phyloP scores from a whole-genome alignment of 176 grass and related monocot genomes.

The Carex littledalei region DNA sequence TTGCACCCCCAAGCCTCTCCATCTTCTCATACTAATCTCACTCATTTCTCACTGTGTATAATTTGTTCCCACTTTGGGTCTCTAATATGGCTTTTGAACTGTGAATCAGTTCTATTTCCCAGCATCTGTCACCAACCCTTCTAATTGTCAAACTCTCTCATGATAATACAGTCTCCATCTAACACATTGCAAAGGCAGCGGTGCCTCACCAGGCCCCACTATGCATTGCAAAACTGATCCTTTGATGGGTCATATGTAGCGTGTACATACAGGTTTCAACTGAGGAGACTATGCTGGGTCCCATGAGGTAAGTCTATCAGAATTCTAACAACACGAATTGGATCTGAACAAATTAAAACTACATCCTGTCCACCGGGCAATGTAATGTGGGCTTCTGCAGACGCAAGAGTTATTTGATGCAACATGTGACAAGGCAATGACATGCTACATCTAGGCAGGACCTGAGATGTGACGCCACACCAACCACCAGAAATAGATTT shows the following conservation, averaged over 20 bases:
- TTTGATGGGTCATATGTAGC: not conserved
- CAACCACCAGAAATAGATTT: not conserved
- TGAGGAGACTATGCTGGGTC: not conserved
- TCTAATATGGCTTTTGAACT: not conserved
- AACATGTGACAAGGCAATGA: not conserved
- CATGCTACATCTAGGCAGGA: not conserved
- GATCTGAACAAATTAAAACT: not conserved
- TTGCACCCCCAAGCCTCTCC: not conserved
- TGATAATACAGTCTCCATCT: not conserved
- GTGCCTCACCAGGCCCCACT: not conserved
- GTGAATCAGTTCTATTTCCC: not conserved
- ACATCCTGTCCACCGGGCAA: not conserved
- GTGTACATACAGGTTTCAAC: not conserved
- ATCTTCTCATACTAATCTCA: not conserved
- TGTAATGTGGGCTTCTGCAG: not conserved
- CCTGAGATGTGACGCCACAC: not conserved
- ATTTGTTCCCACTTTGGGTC: not conserved
- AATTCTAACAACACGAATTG: not conserved
- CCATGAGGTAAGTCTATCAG: not conserved
- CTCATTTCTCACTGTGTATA: not conserved
- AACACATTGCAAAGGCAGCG: not conserved
- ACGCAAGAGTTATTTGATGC: not conserved
- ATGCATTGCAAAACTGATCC: not conserved
- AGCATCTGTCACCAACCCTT: not conserved
- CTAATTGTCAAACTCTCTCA: not conserved